phyloP scores from a whole-genome alignment of 2,329 filamentous ascomycete genomes.

The Talaromyces sp. region DNA sequence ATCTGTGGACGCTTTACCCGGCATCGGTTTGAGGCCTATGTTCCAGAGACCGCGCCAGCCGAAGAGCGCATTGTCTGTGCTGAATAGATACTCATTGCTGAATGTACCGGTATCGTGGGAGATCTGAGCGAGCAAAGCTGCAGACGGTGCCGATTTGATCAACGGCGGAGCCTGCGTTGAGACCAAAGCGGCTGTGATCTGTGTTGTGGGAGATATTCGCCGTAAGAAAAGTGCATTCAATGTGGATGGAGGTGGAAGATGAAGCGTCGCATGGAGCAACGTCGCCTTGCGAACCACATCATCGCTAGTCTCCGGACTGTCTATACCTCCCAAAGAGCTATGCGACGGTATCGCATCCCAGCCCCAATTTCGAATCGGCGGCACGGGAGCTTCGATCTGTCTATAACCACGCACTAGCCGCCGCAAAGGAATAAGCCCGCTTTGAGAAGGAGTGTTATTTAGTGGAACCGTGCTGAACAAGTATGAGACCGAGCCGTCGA shows the following conservation, averaged over 20 bases:
- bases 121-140: conserved; percentile 44
- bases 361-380: conserved; percentile 32
- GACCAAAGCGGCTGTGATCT: conserved; percentile 67
- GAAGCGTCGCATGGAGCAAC: conserved; percentile 44
- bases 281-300: conserved; percentile 35
- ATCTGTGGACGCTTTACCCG: conserved; percentile 18
- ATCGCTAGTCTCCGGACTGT: conserved; percentile 18
- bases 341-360: conserved; percentile 31
- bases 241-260: conserved; percentile 65
- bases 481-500: conserved; percentile 96
- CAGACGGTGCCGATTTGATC: conserved; percentile 44
- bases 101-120: conserved; percentile 80
- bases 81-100: conserved; percentile 83
- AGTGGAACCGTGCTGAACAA: conserved; percentile 87
- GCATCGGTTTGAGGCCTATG: conserved; percentile 63
- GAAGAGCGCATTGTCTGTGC: conserved; percentile 84
- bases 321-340: conserved; percentile 60
- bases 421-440: conserved; percentile 70
- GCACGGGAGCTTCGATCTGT: conserved; percentile 56
- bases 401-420: conserved; percentile 78
- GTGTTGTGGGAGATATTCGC: conserved; percentile 70
- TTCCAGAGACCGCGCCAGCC: conserved; percentile 90
- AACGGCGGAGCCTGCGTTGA: conserved; percentile 40
- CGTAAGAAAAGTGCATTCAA: conserved; percentile 82
- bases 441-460: conserved; percentile 61